Base-by-base conservation (phyloP, 1,139 yeast genomes). In the Geotrichum reessii region DNA sequence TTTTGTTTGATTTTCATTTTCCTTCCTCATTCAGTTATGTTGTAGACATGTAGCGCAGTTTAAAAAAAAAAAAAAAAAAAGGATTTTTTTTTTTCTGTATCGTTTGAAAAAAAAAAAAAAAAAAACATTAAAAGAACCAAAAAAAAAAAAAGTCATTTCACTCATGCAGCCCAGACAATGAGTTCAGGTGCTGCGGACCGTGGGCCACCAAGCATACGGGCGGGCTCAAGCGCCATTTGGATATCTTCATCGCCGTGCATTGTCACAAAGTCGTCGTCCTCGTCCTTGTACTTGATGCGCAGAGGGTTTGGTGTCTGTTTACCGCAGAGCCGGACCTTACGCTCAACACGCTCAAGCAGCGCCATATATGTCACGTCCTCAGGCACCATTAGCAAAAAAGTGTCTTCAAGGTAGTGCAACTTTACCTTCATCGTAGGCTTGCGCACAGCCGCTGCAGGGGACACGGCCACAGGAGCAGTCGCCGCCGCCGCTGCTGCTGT, bases 191-290 rank as follows among this genome's bases (percentile, higher is more conserved):
- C 11, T 24, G 24, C 31, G 7, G 25, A 8, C 11, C n/a, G 24
- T 42, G 51, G 40, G 42, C 25, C 51, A 17, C 40, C 37, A 1
- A n/a, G 40, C 40, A 33, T 9, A 31, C 51, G 47, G 24, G 28
- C 21, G 11, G 49, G 59, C 50, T 76, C 78, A 50, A 75, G 61
- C 12, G 79, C 79, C 73, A 76, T 73, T 57, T 66, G 72, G 53
- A 77, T 69, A 71, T 93, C 92, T 59, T 92, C 98, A 63, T 86
- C 88, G 48, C 91, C 83, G 67, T 85, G 89, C 75, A 93, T 83
- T 56, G 88, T 85, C 55, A 93, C 96, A 71, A 84, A 87, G 71
- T 93, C 99, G 21, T 95, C 97, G 71, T 93, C 99, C 72, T 93
- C 99, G 73, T 93, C 99, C 70, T 85, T 85, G 69, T 91, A 93